A percentile compares a stretch with the other conserved stretches of the same genome.
Evolutionary conservation across 495 filamentous ascomycete species (phyloP).

Genomic region (Lasiosphaeria miniovina): DNA sequence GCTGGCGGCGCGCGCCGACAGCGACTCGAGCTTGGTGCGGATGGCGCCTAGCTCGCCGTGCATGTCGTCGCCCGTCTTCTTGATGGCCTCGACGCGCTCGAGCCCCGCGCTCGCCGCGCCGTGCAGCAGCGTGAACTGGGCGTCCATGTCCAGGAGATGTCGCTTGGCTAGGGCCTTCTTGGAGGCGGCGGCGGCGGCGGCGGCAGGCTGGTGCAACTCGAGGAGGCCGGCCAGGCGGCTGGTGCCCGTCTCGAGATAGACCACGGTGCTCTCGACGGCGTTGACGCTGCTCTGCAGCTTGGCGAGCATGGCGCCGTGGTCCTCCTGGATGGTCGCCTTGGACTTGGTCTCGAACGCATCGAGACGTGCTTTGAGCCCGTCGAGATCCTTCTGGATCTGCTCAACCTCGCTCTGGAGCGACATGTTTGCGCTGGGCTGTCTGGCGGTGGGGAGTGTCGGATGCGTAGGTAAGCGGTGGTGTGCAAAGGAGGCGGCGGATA

Average conservation of each 20-base stretch:
- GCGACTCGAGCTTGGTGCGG: background rate
- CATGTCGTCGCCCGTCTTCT: slow-evolving; percentile 2
- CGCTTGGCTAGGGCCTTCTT: background rate
- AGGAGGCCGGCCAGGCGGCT: background rate
- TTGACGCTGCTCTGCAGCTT: background rate
- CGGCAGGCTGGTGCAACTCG: background rate
- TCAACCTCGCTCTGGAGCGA: background rate
- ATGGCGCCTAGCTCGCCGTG: background rate
- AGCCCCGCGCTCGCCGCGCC: background rate
- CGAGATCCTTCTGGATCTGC: background rate
- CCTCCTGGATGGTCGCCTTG: background rate
- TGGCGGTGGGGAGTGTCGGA: background rate
- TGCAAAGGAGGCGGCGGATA: no score
- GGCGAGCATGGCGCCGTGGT: background rate
- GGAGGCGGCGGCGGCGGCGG: background rate
- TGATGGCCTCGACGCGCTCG: background rate
- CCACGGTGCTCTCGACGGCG: background rate
- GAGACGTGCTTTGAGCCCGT: background rate
- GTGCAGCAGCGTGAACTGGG: background rate
- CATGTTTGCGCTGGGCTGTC: background rate
- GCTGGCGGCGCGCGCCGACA: background rate
- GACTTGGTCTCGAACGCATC: slow-evolving; percentile 1
- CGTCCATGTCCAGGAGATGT: background rate
- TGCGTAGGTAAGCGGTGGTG: no score
- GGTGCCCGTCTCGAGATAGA: background rate